These are phyloP conservation scores for Chloropicon primus DNA, from an alignment of 139 green algal genomes.

Conservation along the genomic window DNA sequence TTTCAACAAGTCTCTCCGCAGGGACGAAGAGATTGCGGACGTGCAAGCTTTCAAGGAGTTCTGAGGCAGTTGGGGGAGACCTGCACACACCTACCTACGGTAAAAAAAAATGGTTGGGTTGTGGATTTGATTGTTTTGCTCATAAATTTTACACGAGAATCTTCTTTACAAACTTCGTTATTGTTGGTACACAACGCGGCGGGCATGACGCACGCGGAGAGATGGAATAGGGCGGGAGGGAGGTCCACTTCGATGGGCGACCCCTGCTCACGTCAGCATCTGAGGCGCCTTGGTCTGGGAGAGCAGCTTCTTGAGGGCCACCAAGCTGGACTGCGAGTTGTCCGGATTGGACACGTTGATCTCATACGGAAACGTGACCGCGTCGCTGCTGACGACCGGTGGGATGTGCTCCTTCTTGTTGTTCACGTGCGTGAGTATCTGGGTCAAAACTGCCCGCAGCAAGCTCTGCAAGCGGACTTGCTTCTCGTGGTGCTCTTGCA, in stretches of 20 bases:
- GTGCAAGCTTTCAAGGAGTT: neutral
- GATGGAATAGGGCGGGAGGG: no score
- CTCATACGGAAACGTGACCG: slow-evolving; percentile 79
- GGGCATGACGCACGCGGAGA: no score
- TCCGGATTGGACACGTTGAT: slow-evolving; percentile 33
- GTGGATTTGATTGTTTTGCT: no score
- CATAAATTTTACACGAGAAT: no score
- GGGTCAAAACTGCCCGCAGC: slow-evolving; percentile 33
- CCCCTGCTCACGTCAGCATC: neutral
- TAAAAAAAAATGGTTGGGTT: no score
- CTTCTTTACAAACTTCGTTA: no score
- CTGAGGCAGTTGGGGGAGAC: no score
- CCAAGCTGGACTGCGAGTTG: neutral
- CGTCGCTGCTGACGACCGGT: slow-evolving; percentile 49
- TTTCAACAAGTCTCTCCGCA: neutral
- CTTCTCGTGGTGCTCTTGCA: neutral
- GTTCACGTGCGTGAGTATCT: slow-evolving; percentile 54
- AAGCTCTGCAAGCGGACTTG: slow-evolving; percentile 36
- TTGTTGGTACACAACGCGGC: no score
- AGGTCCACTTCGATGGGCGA: no score
- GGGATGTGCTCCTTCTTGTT: slow-evolving; percentile 77
- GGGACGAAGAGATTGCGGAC: neutral
- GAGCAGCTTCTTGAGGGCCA: neutral
- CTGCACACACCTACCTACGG: no score
- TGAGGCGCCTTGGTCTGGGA: neutral